These are phyloP conservation scores for Exobasidium rhododendri DNA, from an alignment of 1,284 basidiomycete genomes.

Conservation along the genomic window DNA sequence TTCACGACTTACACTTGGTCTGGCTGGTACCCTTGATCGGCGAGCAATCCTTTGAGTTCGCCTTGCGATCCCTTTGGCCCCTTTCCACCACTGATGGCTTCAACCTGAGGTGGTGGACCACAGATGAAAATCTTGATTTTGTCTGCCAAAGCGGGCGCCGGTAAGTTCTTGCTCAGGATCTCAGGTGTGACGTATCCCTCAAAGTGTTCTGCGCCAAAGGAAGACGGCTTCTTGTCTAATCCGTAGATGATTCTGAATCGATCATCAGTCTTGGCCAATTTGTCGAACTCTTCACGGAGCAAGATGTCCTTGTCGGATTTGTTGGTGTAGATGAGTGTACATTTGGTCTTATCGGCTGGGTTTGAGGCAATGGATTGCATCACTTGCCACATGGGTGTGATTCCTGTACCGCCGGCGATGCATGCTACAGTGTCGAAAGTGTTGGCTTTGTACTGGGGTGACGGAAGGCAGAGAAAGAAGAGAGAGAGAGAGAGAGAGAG, in stretches of 20 bases:
- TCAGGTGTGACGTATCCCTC: slow-evolving; percentile 64
- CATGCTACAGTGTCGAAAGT: slow-evolving; percentile 70
- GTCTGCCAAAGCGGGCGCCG: slow-evolving; percentile 66
- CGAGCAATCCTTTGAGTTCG: slow-evolving; percentile 48
- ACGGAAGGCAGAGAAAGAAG: too few relatives aligned
- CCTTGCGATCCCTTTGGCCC: slow-evolving; percentile 50
- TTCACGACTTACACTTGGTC: slow-evolving; percentile 35
- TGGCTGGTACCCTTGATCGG: slow-evolving; percentile 46
- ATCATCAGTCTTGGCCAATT: slow-evolving; percentile 44
- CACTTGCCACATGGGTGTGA: slow-evolving; percentile 56
- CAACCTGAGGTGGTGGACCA: slow-evolving; percentile 58
- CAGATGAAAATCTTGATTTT: slow-evolving; percentile 88
- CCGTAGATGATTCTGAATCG: slow-evolving; percentile 79
- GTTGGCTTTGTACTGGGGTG: slow-evolving; percentile 52
- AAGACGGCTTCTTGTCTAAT: slow-evolving; percentile 69
- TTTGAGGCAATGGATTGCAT: slow-evolving; percentile 55
- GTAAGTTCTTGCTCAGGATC: slow-evolving; percentile 70
- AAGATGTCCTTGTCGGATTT: slow-evolving; percentile 87
- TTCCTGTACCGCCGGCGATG: slow-evolving; percentile 84
- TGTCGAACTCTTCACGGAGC: slow-evolving; percentile 74
- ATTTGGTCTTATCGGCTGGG: slow-evolving; percentile 87
- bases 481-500: too few relatives aligned
- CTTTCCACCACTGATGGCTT: slow-evolving; percentile 50
- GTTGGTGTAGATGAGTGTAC: slow-evolving; percentile 87
- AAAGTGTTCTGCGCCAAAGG: slow-evolving; percentile 38